Evolutionary conservation across 2,329 filamentous ascomycete genomes (phyloP), one percentile per base, ranked within the genome.

Genomic region (Karstenula rhodostoma): DNA sequence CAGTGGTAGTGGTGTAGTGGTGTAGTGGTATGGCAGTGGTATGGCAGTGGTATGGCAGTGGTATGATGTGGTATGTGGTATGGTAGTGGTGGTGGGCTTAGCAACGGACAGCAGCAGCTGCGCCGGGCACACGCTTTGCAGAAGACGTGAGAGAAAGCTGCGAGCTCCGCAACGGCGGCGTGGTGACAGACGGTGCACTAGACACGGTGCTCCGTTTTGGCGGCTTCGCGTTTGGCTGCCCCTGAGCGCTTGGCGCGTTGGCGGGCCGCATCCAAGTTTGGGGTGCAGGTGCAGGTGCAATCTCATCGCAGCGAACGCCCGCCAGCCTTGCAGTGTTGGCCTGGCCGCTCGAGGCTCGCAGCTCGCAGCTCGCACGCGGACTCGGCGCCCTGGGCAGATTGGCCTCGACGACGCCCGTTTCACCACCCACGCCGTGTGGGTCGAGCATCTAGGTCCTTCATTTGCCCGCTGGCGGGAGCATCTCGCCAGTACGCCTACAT

Each of bases 401-500:
- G 32, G 35, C 13, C 13, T 10, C 48, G 8, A 13, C 25, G 35
- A 43, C 29, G 35, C 44, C 42, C 25, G 59, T 61, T 58, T 61
- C 59, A 61, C 59, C 35, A 58, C 48, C 40, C 47, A 44, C 49
- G 44, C 44, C 55, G 13, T 35, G 40, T 59, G 58, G 40, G 46
- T 53, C 60, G 57, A 43, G 53, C 48, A 13, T 42, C 32, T 47
- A 32, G 46, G 44, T 47, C 44, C 44, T 47, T 47, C 44, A 29
- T 47, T 47, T 47, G 44, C 7, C 12, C 19, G 13, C 44, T 22
- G 12, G 44, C 44, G 15, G 22, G n/a, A 51, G 29, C 48, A 29
- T 22, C 48, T n/a, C 17, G 13, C 17, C 13, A 9, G 3, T 9
- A 3, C 33, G 33, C 33, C 6, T 5, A 37, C 3, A 37, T n/a